A percentile compares a stretch with the other conserved stretches of the same genome.
These are phyloP conservation scores for Rhizopogon vesiculosus DNA, from an alignment of 768 basidiomycete species.

Conservation along the genomic window DNA sequence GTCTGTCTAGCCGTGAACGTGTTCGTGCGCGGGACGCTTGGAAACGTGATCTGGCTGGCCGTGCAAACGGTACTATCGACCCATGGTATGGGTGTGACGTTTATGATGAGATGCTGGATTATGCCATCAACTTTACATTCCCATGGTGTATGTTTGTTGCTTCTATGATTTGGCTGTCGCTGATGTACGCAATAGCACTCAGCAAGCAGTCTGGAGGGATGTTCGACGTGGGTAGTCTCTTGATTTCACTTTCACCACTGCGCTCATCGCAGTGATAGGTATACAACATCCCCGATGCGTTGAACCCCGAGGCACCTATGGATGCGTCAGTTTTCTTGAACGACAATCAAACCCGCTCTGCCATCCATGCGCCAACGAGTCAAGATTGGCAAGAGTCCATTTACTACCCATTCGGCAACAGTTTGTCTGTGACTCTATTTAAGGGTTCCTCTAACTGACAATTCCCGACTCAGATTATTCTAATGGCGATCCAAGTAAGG, in stretches of 20 bases:
- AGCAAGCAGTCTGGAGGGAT: constrained; percentile 22
- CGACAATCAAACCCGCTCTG: constrained; percentile 50
- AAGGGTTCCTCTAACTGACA: neutral
- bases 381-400: constrained; percentile 36
- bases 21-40: constrained; percentile 19
- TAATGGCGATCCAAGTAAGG: constrained; percentile 28
- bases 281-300: constrained; percentile 54
- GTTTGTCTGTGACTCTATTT: constrained; percentile 8
- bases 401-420: constrained; percentile 31
- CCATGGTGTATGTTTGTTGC: constrained; percentile 45
- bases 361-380: constrained; percentile 66
- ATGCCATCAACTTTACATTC: constrained; percentile 66
- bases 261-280: constrained; percentile 22
- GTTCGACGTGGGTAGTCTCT: constrained; percentile 32
- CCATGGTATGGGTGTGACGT: constrained; percentile 65
- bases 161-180: neutral
- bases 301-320: constrained; percentile 43
- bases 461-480: constrained; percentile 12
- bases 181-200: constrained; percentile 10
- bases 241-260: neutral
- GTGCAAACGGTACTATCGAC: constrained; percentile 53
- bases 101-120: constrained; percentile 63
- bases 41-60: constrained; percentile 44
- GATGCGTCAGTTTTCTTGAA: constrained; percentile 61
- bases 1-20: constrained; percentile 20